Evolutionary conservation across 192 early-diverging fungal species (phyloP), one percentile per base, ranked within the genome.

Genomic region (Backusella parvicylindrica): DNA sequence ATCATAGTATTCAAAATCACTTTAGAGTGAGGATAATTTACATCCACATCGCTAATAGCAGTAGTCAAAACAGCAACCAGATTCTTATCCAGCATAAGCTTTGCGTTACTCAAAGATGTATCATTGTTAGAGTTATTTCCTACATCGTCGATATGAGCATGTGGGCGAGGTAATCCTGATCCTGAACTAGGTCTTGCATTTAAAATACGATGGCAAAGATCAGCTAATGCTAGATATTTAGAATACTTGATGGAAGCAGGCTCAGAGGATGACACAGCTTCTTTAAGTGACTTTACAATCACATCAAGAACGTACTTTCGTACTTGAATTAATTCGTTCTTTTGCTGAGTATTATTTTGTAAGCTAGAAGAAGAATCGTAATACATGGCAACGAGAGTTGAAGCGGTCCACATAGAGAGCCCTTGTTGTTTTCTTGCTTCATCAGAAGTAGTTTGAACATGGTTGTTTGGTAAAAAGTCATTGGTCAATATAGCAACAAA

Each of bases 81-180:
- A 8, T 91, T 89, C 64, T 95, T 97, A 38, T 98, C 97, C 30
- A 99, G 83, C 91, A 99, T 94, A 56, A 93, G 85, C 40, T 89
- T 89, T 15, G 89, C 90, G 37, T 94, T 86, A 12, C 87, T 84
- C 26, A 89, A 71, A 2, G 86, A 84, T 2, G 81, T 82, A 41
- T 92, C 90, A n/a, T 93, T 89, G 23, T 76, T 85, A 4, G 81
- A 49, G 38, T 74, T 85, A 50, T 71, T 40, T 70, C 26, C 23
- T 7, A 30, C 26, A 31, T 41, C n/a, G 26, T 69, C 32, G 6
- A 23, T n/a, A 8, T 28, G 36, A 21, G 32, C 65, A 67, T 30
- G 23, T 5, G 28, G 23, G 23, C 38, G 21, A 18, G 40, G 68
- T 13, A 70, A 26, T 15, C 21, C 21, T 3, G 9, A 64, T 3